Evolutionary conservation across 202 grass and related monocot genomes (phyloP), one percentile per base, ranked within the genome.

Genomic region (Cymbopogon flexuosus): DNA sequence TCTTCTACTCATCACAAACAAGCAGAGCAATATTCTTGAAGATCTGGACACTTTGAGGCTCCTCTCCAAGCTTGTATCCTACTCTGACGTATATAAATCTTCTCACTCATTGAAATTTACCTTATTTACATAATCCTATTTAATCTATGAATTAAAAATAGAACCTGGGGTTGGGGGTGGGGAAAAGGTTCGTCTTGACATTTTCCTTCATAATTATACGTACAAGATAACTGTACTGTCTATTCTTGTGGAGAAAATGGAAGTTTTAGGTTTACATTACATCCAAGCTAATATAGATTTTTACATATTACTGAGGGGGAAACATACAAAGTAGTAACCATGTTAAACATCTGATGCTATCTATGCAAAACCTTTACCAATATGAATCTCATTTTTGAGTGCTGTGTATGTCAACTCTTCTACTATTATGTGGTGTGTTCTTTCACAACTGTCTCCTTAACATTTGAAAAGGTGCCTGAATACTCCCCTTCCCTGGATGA

Each of bases 11-110:
- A 88, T 97, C 54, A 93, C 90, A 76, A 97, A 97, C 78, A 97
- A 97, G 85, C 84, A 97, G 76, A 97, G 93, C 76, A 93, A 97
- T 57, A 97, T 97, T 81, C 86, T 97, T 76, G 93, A 93, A 91
- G 88, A 97, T 70, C 82, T 93, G 87, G 90, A 97, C 67, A 93
- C 86, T 39, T 49, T 93, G 72, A 91, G 90, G 66, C 86, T 93
- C 16, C 85, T 97, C 9, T 97, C 93, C 34, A 97, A 97, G 78
- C 88, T 97, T 56, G 90, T 93, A 91, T 91, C 88, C 88, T 89
- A 29, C 77, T 83, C 78, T 70, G 5, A 29, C 62, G 31, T 30
- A 39, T 83, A 49, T 39, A 4, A 52, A 0, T 74, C 7, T 74
- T 79, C 19, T 54, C 24, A 11, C 69, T 68, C 61, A 80, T 11